Percentiles rank a stretch among this genome's conserved stretches.
Conservation (phyloP, 2,329 filamentous ascomycete genomes). For the Eutypa lata region DNA sequence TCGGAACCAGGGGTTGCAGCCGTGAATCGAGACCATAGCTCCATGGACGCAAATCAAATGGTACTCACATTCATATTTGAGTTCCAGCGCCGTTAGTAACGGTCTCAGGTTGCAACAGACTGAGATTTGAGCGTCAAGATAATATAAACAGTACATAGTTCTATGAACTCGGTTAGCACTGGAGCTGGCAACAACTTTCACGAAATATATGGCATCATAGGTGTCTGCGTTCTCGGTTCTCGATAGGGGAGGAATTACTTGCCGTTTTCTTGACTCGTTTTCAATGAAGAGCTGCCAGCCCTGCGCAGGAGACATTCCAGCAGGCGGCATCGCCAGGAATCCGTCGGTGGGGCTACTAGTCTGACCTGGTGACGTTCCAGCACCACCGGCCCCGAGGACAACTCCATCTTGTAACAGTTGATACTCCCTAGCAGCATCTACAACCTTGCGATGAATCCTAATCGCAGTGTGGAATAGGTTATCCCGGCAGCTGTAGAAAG, state of each 20-base stretch:
- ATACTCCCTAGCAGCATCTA: slow-evolving; percentile 5
- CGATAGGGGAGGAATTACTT: not conserved
- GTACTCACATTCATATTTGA: slow-evolving; percentile 4
- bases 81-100: slow-evolving; percentile 4
- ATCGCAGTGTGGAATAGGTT: slow-evolving; percentile 5
- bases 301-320: slow-evolving; percentile 32
- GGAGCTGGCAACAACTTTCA: not conserved
- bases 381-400: not conserved
- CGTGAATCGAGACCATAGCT: too few species aligned
- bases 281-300: slow-evolving; percentile 40
- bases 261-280: slow-evolving; percentile 34
- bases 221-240: too few species aligned
- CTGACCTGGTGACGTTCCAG: slow-evolving; percentile 1
- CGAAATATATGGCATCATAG: not conserved
- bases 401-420: slow-evolving; percentile 4
- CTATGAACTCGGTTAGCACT: not conserved
- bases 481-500: slow-evolving; percentile 7
- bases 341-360: not conserved
- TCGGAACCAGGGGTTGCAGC: too few species aligned
- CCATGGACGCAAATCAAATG: too few species aligned
- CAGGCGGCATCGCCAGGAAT: not conserved
- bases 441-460: slow-evolving; percentile 6
- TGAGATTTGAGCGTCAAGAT: slow-evolving; percentile 7
- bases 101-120: slow-evolving; percentile 7
- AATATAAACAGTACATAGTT: slow-evolving; percentile 9